phyloP scores from a whole-genome alignment of 1,284 basidiomycete species.

The Rhodofomes roseus region DNA sequence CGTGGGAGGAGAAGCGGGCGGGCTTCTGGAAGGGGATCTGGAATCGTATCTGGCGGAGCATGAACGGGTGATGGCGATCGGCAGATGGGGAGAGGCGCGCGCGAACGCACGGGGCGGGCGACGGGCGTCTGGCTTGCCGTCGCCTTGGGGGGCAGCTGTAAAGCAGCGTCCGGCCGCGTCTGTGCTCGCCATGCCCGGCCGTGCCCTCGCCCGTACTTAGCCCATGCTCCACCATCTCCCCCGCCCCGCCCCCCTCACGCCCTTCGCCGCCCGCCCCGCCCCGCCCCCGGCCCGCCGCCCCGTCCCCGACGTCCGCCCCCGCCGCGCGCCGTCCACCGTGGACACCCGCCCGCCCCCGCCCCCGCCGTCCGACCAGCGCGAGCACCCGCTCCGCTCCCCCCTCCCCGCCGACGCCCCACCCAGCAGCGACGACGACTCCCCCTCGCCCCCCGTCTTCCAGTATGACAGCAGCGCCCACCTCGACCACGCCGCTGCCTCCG shows the following conservation, averaged over 20 bases:
- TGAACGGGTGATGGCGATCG: slow-evolving; percentile 14
- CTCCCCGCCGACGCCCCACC: background rate
- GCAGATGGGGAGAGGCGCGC: slow-evolving; percentile 5
- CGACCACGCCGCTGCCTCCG: background rate
- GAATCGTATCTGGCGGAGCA: slow-evolving; percentile 17
- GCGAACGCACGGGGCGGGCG: slow-evolving; percentile 5
- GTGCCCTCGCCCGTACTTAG: slow-evolving; percentile 1
- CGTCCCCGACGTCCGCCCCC: background rate
- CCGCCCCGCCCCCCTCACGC: slow-evolving; percentile 9
- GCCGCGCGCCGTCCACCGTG: background rate
- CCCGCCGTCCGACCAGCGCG: slow-evolving; percentile 4
- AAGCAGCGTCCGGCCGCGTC: slow-evolving; percentile 6
- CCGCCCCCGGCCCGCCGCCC: background rate
- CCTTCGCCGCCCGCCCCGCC: slow-evolving; percentile 6
- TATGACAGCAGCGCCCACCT: slow-evolving; percentile 4
- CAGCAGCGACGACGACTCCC: slow-evolving; percentile 6
- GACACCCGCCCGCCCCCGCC: slow-evolving; percentile 1
- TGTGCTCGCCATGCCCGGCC: slow-evolving; percentile 5
- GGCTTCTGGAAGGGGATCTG: slow-evolving; percentile 18
- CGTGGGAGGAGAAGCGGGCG: slow-evolving; percentile 6
- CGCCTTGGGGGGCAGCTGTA: slow-evolving; percentile 12
- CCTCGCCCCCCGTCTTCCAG: slow-evolving; percentile 7
- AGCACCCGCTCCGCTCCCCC: background rate
- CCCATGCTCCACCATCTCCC: slow-evolving; percentile 6
- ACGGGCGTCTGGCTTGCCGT: slow-evolving; percentile 12